Conservation (phyloP, 495 filamentous ascomycete species). For the Lepraria neglecta region DNA sequence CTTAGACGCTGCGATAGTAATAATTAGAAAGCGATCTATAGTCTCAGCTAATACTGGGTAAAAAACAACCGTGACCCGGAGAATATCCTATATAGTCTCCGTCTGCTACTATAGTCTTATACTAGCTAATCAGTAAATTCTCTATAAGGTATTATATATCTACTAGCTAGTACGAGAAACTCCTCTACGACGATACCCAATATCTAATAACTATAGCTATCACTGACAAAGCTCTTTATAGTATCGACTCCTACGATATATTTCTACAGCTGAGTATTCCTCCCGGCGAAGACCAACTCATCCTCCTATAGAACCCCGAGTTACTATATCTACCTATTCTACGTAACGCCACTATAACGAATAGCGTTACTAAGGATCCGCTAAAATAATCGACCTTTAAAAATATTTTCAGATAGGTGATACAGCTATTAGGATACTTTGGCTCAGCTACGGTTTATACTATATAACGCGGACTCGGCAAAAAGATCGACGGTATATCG, state of each 20-base stretch:
- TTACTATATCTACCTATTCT: neutral
- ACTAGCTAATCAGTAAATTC: neutral
- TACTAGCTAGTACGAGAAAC: slow-evolving; percentile 2
- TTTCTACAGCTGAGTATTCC: neutral
- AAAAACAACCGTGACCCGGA: slow-evolving; percentile 2
- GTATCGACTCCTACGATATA: neutral
- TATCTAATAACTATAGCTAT: neutral
- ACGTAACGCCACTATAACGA: neutral
- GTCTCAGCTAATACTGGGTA: slow-evolving; percentile 1
- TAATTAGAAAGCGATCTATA: slow-evolving; percentile 2
- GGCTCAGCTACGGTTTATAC: slow-evolving; percentile 6
- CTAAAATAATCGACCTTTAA: slow-evolving; percentile 1
- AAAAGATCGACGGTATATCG: neutral
- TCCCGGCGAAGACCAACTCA: neutral
- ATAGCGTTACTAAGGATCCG: neutral
- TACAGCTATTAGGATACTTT: slow-evolving; percentile 1
- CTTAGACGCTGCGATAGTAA: neutral
- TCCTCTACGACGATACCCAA: neutral
- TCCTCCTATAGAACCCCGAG: neutral
- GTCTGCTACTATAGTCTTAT: neutral
- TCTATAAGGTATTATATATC: neutral
- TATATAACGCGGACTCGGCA: slow-evolving; percentile 3
- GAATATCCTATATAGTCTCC: neutral
- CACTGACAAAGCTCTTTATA: neutral
- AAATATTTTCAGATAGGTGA: neutral